Evolutionary conservation across 768 basidiomycete genomes (phyloP).

Genomic region (Mrakia gelida): DNA sequence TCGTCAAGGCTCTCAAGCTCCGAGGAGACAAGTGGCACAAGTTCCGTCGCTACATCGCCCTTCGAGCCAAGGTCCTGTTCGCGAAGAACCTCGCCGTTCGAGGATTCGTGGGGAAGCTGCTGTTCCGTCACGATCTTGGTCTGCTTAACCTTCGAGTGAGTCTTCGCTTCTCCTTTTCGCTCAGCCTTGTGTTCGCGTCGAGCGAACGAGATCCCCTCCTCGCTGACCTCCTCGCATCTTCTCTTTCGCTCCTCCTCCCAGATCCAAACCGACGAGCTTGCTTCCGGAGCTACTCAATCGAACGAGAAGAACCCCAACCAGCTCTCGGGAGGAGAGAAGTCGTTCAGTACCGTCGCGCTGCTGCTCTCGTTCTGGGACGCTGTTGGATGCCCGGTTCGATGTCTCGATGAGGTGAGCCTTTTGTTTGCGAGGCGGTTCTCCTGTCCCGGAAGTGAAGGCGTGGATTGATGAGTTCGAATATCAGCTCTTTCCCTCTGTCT

Average conservation of each 20-base stretch:
- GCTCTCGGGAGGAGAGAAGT: constrained; percentile 91
- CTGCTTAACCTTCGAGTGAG: constrained; percentile 62
- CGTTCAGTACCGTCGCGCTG: constrained; percentile 91
- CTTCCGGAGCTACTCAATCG: background rate
- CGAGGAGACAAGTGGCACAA: constrained; percentile 76
- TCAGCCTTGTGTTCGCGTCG: constrained; percentile 10
- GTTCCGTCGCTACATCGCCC: constrained; percentile 81
- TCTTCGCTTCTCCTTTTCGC: background rate
- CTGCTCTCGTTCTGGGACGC: constrained; percentile 94
- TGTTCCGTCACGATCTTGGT: constrained; percentile 71
- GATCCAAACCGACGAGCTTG: constrained; percentile 80
- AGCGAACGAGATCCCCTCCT: background rate
- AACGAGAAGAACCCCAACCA: constrained; percentile 62
- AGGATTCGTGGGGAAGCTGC: constrained; percentile 79
- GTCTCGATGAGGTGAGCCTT: constrained; percentile 69
- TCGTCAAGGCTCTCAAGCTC: constrained; percentile 60
- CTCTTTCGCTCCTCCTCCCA: constrained; percentile 39
- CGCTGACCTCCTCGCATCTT: background rate
- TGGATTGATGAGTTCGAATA: background rate
- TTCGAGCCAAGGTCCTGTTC: constrained; percentile 67
- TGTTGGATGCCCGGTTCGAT: constrained; percentile 87
- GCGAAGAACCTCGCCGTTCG: constrained; percentile 74
- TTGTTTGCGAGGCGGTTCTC: too few species aligned
- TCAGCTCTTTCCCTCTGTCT: too few species aligned
- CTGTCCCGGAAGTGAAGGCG: too few species aligned